Percentiles rank a stretch among this genome's conserved stretches.
Evolutionary conservation across 768 basidiomycete genomes (phyloP).

Genomic region (Calocybe cyanea): DNA sequence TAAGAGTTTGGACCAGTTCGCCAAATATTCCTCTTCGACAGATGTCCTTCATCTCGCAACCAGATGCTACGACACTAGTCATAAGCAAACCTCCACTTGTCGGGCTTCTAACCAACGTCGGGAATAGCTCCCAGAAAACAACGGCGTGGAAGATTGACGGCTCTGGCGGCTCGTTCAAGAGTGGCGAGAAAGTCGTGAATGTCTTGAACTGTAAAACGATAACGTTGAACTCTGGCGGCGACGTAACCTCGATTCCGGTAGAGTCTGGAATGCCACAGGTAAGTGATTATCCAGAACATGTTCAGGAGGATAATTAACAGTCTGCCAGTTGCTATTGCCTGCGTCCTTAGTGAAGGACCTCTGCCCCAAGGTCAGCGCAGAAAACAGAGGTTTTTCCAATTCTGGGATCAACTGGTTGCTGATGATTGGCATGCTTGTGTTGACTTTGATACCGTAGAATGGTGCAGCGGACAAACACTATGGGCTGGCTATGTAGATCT

Average conservation of each 20-base stretch:
- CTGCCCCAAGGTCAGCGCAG: conserved; percentile 5
- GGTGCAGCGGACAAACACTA: no score
- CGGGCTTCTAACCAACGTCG: conserved; percentile 52
- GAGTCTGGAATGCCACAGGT: conserved; percentile 44
- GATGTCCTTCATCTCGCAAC: conserved; percentile 42
- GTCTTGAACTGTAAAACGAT: conserved; percentile 44
- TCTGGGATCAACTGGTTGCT: not conserved
- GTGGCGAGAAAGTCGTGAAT: conserved; percentile 45
- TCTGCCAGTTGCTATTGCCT: conserved; percentile 21
- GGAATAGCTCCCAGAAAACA: conserved; percentile 28
- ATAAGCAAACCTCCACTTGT: conserved; percentile 56
- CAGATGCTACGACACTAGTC: conserved; percentile 36
- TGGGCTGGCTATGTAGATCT: not conserved
- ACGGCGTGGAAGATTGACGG: conserved; percentile 39
- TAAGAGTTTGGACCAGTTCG: not conserved
- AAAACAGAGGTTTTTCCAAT: not conserved
- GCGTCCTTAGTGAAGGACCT: conserved; percentile 16
- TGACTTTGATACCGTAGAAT: not conserved
- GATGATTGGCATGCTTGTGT: not conserved
- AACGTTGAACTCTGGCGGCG: conserved; percentile 35
- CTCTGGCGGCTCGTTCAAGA: conserved; percentile 31
- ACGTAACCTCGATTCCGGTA: conserved; percentile 30
- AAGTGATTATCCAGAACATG: conserved; percentile 12
- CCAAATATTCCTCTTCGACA: conserved; percentile 18
- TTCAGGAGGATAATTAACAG: not conserved